phyloP scores from a whole-genome alignment of 2,329 filamentous ascomycete species.

The Nothophaeocryptopus gaeumannii region DNA sequence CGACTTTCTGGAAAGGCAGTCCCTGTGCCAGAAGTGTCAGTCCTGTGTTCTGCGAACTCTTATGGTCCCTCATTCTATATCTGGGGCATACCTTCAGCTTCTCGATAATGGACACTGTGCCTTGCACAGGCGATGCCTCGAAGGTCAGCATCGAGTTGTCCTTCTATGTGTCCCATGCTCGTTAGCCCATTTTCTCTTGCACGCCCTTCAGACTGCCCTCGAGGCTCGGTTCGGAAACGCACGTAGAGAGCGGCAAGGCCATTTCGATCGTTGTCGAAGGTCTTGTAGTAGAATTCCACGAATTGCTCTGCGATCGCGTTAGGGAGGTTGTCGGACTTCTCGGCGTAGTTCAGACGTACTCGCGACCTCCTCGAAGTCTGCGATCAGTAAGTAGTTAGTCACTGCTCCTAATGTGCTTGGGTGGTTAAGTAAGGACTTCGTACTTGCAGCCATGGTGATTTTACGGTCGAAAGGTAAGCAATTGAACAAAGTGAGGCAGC shows the following conservation, averaged over 20 bases:
- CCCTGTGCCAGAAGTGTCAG: conserved; percentile 46
- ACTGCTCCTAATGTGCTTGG: too few species aligned
- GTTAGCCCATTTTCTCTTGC: conserved; percentile 5
- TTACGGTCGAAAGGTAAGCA: too few species aligned
- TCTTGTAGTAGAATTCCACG: conserved; percentile 84
- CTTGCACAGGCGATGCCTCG: conserved; percentile 67
- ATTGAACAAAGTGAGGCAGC: too few species aligned
- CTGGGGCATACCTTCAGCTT: conserved; percentile 69
- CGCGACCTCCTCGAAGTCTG: conserved; percentile 36
- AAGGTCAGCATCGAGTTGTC: conserved; percentile 91
- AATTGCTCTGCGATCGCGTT: conserved; percentile 67
- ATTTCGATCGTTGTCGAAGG: conserved; percentile 72
- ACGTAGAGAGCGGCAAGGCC: conserved; percentile 75
- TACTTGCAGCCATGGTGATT: too few species aligned
- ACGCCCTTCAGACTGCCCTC: background rate
- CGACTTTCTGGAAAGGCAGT: conserved; percentile 77
- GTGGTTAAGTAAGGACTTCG: too few species aligned
- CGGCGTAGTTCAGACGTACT: conserved; percentile 22
- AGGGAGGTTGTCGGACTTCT: background rate
- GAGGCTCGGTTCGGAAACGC: conserved; percentile 28
- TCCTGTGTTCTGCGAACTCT: background rate
- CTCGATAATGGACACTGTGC: conserved; percentile 65
- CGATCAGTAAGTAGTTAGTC: conserved; percentile 4
- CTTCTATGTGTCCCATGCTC: conserved; percentile 54
- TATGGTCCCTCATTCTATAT: background rate